phyloP scores from a whole-genome alignment of 495 filamentous ascomycete species.

The Barbatosphaeria neglecta region DNA sequence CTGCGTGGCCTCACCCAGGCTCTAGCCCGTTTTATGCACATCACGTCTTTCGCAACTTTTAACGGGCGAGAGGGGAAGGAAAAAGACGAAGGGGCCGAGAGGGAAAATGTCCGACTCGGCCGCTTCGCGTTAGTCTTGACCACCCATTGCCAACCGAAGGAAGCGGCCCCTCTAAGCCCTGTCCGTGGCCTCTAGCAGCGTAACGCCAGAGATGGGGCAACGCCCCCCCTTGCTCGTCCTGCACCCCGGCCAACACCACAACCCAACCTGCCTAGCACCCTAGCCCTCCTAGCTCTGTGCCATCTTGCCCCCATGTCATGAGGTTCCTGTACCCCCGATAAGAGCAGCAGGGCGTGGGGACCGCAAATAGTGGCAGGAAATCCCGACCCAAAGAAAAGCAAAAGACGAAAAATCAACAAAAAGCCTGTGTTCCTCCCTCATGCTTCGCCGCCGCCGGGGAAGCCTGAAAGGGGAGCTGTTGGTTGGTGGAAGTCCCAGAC shows the following conservation, averaged over 20 bases:
- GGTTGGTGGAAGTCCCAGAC: not conserved
- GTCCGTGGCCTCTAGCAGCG: constrained; percentile 1
- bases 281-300: not conserved
- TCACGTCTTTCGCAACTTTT: no score
- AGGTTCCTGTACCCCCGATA: not conserved
- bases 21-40: not conserved
- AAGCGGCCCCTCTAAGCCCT: constrained; percentile 1
- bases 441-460: not conserved
- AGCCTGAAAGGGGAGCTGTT: not conserved
- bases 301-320: not conserved
- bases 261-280: not conserved
- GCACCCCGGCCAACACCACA: not conserved
- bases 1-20: not conserved
- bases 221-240: not conserved
- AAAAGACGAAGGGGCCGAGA: not conserved
- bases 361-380: not conserved
- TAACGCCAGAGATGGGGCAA: not conserved
- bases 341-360: not conserved
- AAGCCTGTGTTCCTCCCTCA: not conserved
- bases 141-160: not conserved
- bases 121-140: not conserved
- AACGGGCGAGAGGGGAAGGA: not conserved
- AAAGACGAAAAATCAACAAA: not conserved
- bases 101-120: not conserved
- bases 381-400: not conserved